Evolutionary conservation across 495 filamentous ascomycete genomes (phyloP).

Genomic region (Penicillium salamii): DNA sequence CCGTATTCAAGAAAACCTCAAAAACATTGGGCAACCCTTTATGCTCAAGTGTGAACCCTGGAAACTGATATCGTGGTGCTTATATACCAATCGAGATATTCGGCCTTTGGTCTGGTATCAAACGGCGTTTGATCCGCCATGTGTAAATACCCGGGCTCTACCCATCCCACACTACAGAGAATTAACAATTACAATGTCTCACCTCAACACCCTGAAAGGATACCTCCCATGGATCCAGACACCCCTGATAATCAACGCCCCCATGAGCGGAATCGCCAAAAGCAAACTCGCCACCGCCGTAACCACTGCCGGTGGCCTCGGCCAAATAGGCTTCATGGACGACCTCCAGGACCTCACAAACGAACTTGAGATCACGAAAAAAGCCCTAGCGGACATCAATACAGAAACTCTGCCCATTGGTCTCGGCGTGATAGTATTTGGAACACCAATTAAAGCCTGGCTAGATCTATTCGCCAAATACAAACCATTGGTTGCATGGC

Average conservation of each 20-base stretch:
- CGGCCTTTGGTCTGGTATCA: not conserved
- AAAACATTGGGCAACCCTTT: no score
- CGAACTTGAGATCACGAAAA: not conserved
- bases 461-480: constrained; percentile 6
- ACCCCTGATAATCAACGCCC: constrained; percentile 13
- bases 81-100: not conserved
- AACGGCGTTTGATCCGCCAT: not conserved
- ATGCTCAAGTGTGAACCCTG: no score
- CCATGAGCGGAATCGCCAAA: constrained; percentile 11
- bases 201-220: not conserved
- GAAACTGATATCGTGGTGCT: no score
- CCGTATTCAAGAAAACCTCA: no score
- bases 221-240: constrained; percentile 12
- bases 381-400: not conserved
- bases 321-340: constrained; percentile 13
- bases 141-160: not conserved
- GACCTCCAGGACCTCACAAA: constrained; percentile 4
- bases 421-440: constrained; percentile 12
- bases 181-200: not conserved
- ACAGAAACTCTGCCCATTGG: constrained; percentile 5
- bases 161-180: not conserved
- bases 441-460: constrained; percentile 9
- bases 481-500: constrained; percentile 11
- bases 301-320: constrained; percentile 6
- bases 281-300: constrained; percentile 8